Evolutionary conservation across 2,329 filamentous ascomycete genomes (phyloP).

Genomic region (Pseudogymnoascus sp.): DNA sequence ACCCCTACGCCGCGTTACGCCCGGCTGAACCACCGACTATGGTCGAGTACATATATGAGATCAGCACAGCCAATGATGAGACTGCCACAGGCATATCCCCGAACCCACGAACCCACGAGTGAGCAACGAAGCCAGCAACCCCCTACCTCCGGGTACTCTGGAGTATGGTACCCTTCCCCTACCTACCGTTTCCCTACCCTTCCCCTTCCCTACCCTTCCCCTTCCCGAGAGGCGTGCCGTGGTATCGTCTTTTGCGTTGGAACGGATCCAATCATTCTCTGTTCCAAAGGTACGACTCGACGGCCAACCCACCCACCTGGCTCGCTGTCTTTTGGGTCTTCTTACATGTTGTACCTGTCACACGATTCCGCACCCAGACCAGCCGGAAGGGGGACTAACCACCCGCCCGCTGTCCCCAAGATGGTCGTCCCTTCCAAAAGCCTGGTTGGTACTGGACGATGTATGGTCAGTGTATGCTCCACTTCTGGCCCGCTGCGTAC

Average conservation of each 20-base stretch:
- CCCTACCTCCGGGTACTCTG: neutral
- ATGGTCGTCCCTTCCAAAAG: neutral
- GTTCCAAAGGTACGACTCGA: neutral
- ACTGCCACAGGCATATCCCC: neutral
- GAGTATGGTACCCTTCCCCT: neutral
- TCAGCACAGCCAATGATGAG: neutral
- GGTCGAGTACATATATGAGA: constrained; percentile 1
- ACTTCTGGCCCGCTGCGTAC: constrained; percentile 3
- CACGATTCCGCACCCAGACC: neutral
- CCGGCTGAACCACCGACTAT: neutral
- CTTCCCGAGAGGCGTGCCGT: neutral
- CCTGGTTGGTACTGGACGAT: neutral
- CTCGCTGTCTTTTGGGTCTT: neutral
- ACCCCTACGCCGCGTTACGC: neutral
- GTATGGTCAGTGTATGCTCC: neutral
- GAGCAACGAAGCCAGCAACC: neutral
- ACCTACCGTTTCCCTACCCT: neutral
- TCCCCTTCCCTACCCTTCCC: neutral
- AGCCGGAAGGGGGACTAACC: constrained; percentile 2
- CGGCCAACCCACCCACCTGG: neutral
- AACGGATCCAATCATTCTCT: neutral
- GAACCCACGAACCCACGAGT: constrained; percentile 5
- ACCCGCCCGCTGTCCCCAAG: neutral
- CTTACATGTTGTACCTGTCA: neutral
- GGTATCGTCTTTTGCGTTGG: neutral